Evolutionary conservation across 2,329 filamentous ascomycete genomes (phyloP), one percentile per base, ranked within the genome.

Genomic region (Xylaria sp.): DNA sequence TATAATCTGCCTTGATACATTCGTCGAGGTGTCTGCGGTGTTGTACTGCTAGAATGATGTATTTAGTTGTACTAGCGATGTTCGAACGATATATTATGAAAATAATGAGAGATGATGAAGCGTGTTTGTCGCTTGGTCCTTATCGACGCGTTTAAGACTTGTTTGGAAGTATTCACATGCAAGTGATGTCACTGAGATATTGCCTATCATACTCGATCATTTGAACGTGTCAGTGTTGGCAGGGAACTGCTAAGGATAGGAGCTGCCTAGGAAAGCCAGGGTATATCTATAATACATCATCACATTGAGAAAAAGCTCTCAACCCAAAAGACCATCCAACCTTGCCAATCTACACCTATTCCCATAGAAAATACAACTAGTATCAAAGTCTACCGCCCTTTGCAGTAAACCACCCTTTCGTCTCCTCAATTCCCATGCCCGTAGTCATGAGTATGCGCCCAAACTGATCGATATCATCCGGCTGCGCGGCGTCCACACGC

Each of bases 391-490:
- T 52, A 4, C 67, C 56, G n/a, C 70, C 68, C 23, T 60, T 72
- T 4, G 65, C 53, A 32, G 46, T 60, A 20, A 72, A 70, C 71
- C 71, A 73, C 1, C 43, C 71, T 41, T 52, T 64, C 3, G 70
- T 43, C 60, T 72, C 68, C 25, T 70, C 71, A 4, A 72, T 64
- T 5, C 67, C 69, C 58, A 70, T 61, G 9, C 48, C 65, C 10
- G 63, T 48, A 12, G 56, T 70, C 63, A 72, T 67, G 12, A 72
- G 32, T 7, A 72, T 67, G 1, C 63, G 60, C 0, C 69, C 70
- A 20, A 72, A 39, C 56, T 61, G 50, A 28, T 72, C 71, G 20
- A 72, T 53, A 15, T 72, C 70, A 18, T 72, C 67, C 4, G 63
- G 60, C 46, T 52, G 34, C 0, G 63, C 67, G 1, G 7, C 9